Percentiles rank a stretch among this genome's conserved stretches.
phyloP scores from a whole-genome alignment of 78 protist species.

The Dictyostelium purpureum region DNA sequence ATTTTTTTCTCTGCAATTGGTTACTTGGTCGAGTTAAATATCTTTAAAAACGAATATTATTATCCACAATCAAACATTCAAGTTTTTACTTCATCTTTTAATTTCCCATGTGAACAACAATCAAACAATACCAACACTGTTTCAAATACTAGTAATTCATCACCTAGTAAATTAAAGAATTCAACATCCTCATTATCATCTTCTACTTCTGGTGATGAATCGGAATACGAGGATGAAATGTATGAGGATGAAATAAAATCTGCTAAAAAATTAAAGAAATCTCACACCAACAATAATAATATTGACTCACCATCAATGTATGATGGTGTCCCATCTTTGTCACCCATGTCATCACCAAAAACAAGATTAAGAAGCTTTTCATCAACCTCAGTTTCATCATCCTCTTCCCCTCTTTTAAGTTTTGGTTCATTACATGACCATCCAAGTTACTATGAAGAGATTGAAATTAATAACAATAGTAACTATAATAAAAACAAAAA shows the following conservation, averaged over 20 bases:
- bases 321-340: constrained; percentile 2
- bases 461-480: neutral
- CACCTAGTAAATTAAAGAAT: neutral
- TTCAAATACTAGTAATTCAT: neutral
- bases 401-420: neutral
- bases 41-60: constrained; percentile 8
- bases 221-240: too few relatives aligned
- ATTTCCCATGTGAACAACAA: neutral
- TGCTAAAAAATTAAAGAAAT: neutral
- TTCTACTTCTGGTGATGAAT: neutral
- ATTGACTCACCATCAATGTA: neutral
- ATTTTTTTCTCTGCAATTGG: constrained; percentile 59
- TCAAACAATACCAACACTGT: neutral
- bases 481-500: neutral
- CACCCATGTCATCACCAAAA: constrained; percentile 2
- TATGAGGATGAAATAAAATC: too few relatives aligned
- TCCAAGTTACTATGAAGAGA: neutral
- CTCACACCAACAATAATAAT: neutral
- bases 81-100: neutral
- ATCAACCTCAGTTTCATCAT: neutral
- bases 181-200: neutral
- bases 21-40: constrained; percentile 11
- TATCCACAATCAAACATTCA: constrained; percentile 21
- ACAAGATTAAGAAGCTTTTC: neutral
- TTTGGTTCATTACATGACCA: neutral